Evolutionary conservation across 371 early-diverging fungal genomes (phyloP), one percentile per base, ranked within the genome.

Genomic region (Lichtheimia corymbifera): DNA sequence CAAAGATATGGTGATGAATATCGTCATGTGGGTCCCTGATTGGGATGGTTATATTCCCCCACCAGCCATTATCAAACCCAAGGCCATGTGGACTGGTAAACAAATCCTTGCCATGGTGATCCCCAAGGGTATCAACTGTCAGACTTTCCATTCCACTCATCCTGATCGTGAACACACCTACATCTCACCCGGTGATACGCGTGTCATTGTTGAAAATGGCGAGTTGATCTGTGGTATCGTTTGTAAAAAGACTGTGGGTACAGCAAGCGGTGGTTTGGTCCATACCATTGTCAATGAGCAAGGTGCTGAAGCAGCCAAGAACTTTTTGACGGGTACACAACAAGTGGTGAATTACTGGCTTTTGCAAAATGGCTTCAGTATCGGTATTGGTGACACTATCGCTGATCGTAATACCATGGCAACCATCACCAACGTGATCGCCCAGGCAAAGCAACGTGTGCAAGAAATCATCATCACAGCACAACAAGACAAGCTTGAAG

Each of bases 321-420:
- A 82, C 45, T 99, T 99, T 82, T 91, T 99, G 75, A 94, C 98
- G 71, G 93, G 94, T 63, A 86, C 92, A 53, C 99, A 99, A 73
- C 89, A 89, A 30, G 90, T 99, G 7, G 93, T 99, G 50, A 99
- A 97, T 81, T 90, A 94, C 77, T 99, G 97, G 97, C 77, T 99
- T 43, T 70, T 93, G 63, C 94, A 94, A 66, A 87, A 96, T 63
- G 91, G 96, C 5, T 99, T 99, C 71, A 95, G 97, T 73, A 95
- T 99, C 53, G 99, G 99, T 73, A 99, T 99, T 68, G 99, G 99
- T 64, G 99, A 99, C 73, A 97, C 99, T 2, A 92, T 99, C 73
- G 97, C 99, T 22, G 97, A 97, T 76, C 76, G 80, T 24, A 70
- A 63, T 17, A 96, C 99, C 17, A 96, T 97, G 91, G 81, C 88